phyloP scores from a whole-genome alignment of 306 rosid genomes.

The Vachellia pachyceras region DNA sequence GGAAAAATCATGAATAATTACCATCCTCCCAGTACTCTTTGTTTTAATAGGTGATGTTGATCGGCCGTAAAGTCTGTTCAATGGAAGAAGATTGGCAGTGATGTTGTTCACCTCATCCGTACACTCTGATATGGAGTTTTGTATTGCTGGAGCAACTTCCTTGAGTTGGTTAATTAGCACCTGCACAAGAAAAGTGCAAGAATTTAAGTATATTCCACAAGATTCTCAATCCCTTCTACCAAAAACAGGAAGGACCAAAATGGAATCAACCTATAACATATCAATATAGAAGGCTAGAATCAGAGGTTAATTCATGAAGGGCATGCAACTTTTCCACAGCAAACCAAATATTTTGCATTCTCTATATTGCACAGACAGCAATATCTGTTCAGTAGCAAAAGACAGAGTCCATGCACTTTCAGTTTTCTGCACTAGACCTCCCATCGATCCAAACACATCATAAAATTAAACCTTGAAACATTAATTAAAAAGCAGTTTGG shows the following conservation, averaged over 20 bases:
- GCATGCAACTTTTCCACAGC: constrained; percentile 8
- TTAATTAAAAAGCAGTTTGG: constrained; percentile 15
- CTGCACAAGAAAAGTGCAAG: no score
- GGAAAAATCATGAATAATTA: constrained; percentile 39
- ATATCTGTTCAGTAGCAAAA: constrained; percentile 4
- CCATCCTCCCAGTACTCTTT: constrained; percentile 87
- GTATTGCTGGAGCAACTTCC: constrained; percentile 94
- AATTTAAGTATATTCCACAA: background rate
- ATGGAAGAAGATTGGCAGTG: constrained; percentile 71
- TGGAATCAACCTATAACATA: background rate
- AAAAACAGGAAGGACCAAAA: constrained; percentile 3
- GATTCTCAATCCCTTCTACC: constrained; percentile 11
- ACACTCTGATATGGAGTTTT: constrained; percentile 90
- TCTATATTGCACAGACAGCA: background rate
- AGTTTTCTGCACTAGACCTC: background rate
- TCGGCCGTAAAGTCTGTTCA: constrained; percentile 62
- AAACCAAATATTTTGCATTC: constrained; percentile 13
- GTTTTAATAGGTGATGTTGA: constrained; percentile 77
- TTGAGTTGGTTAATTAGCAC: constrained; percentile 65
- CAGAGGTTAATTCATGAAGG: constrained; percentile 31
- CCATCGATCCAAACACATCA: constrained; percentile 1
- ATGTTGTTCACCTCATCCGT: constrained; percentile 80
- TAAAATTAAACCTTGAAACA: background rate
- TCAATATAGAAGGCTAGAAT: constrained; percentile 13
- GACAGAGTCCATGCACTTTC: constrained; percentile 19